Base-by-base conservation (phyloP, 768 basidiomycete species). In the Boletus patriciae region DNA sequence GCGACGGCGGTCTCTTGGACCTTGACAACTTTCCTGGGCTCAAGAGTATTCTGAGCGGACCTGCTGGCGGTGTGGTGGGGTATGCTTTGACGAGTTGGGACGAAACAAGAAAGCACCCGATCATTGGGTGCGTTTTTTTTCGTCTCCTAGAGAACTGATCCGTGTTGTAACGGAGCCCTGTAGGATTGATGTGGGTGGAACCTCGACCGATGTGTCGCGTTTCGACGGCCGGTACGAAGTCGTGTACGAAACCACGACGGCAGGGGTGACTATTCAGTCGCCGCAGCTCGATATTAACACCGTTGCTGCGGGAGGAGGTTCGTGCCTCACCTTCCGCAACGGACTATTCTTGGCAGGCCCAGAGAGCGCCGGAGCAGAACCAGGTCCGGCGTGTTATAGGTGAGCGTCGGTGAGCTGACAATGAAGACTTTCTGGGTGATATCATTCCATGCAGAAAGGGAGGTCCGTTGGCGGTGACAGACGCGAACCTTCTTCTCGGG, bases 251-350 rank as follows among this genome's bases (percentile, higher is more conserved):
- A 94, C 95, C 0, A 96, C 94, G 0, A 98, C 95, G 0, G 95
- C 95, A 0, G 93, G 94, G 1, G 88, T 97, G 19, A 90, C 90
- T 0, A 92, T 98, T 50, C 92, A 95, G 67, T 89, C 88, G 1
- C 92, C 94, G 0, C 94, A 96, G 63, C 81, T 98, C 18, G 94
- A 97, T 65, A 95, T 98, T 72, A 96, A 96, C 69, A 94, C 92
- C 6, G 94, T 97, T 46, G 95, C 95, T 8, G 95, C 96, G 1
- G 95, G 96, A 3, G 95, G 95, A 43, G 96, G 95, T 0, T 92
- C 90, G 1, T 88, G 94, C 63, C 75, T 98, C 46, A 87, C 84
- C 4, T 98, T 91, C 79, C 81, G 86, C 25, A 95, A 96, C 63
- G 94, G 94, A 1, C 79, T 98, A 21, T 97, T 97, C 77, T 76